These are phyloP conservation scores for Naganishia antarctica DNA, from an alignment of 768 basidiomycete genomes.

Conservation along the genomic window DNA sequence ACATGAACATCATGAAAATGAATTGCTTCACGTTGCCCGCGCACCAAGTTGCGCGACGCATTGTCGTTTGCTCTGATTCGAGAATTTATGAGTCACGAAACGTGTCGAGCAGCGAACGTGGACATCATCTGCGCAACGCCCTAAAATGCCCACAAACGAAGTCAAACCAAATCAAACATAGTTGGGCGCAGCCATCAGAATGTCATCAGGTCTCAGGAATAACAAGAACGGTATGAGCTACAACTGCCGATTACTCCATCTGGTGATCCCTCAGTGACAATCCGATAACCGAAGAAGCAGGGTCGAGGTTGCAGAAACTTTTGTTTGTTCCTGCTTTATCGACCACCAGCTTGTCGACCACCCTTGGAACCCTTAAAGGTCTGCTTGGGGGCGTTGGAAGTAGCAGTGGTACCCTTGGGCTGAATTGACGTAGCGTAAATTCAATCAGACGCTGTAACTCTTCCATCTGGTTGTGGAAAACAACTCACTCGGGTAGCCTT, in stretches of 20 bases:
- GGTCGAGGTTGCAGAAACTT: not conserved
- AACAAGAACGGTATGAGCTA: conserved; percentile 6
- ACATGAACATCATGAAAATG: no score
- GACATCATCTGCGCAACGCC: no score
- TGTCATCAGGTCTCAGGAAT: conserved; percentile 12
- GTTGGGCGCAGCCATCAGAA: not conserved
- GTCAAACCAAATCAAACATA: no score
- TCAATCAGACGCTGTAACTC: not conserved
- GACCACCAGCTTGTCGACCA: conserved; percentile 21
- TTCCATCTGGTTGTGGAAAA: no score
- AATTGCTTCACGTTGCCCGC: no score
- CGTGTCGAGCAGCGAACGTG: no score
- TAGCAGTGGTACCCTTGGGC: conserved; percentile 16
- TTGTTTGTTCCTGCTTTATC: conserved; percentile 12
- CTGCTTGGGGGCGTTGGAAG: conserved; percentile 15
- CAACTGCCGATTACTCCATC: conserved; percentile 16
- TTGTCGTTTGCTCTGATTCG: no score
- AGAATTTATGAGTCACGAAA: no score
- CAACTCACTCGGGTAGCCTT: conserved; percentile 52
- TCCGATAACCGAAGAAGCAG: not conserved
- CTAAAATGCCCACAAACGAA: no score
- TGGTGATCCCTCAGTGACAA: conserved; percentile 5
- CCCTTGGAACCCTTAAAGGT: conserved; percentile 19
- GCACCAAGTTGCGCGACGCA: no score
- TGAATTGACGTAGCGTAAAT: not conserved